Conservation (phyloP, 169 alveolate species). For the Haemoproteus tartakovskyi region DNA sequence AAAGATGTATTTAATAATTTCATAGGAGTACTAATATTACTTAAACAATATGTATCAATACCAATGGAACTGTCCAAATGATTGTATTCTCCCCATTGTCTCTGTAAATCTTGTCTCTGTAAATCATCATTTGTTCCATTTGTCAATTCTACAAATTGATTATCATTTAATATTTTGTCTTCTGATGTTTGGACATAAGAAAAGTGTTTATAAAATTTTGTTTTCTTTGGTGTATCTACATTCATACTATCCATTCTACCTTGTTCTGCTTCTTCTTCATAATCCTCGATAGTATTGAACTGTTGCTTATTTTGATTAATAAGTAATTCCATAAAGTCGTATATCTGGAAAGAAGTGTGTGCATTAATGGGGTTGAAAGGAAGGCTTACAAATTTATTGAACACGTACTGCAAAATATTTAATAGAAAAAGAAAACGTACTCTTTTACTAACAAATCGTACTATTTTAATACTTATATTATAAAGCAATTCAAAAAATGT, state of each 20-base stretch:
- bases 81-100: too few relatives aligned
- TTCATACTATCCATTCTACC: conserved; percentile 2
- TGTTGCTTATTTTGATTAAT: conserved; percentile 1
- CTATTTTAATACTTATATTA: conserved; percentile 53
- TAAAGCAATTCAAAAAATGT: conserved; percentile 62
- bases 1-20: not conserved
- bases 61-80: not conserved
- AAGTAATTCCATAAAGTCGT: conserved; percentile 52
- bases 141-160: too few relatives aligned
- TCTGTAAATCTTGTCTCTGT: not conserved
- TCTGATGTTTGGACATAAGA: too few relatives aligned
- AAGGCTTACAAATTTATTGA: conserved; percentile 31
- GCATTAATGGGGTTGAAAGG: conserved; percentile 60
- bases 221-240: not conserved
- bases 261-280: too few relatives aligned
- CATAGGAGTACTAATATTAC: too few relatives aligned
- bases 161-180: too few relatives aligned
- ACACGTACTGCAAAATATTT: conserved; percentile 41
- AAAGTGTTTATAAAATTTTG: too few relatives aligned
- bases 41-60: too few relatives aligned
- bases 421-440: conserved; percentile 24
- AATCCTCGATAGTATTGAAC: conserved; percentile 28
- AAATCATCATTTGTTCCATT: not conserved
- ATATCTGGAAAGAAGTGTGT: conserved; percentile 19
- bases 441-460: conserved; percentile 32